These are phyloP conservation scores for Oldenlandia corymbosa DNA, from an alignment of 257 asterid genomes.

Conservation along the genomic window DNA sequence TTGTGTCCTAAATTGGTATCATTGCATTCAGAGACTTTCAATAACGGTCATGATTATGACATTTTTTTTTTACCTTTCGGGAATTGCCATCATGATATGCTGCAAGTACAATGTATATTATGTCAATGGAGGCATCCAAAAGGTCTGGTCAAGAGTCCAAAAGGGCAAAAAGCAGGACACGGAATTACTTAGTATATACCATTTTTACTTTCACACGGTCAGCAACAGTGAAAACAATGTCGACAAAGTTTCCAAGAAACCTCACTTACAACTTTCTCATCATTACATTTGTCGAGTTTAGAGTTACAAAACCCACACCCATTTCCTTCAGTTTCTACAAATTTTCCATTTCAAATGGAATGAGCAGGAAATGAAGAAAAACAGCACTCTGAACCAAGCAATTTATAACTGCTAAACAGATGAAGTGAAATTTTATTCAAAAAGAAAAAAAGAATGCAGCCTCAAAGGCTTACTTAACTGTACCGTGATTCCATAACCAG, in stretches of 20 bases:
- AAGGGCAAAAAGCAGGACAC: slow-evolving; percentile 3
- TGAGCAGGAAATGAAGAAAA: too few relatives aligned
- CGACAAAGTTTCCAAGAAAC: slow-evolving; percentile 2
- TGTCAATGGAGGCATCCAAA: slow-evolving; percentile 9
- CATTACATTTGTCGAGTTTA: too few relatives aligned
- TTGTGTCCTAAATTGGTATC: not conserved
- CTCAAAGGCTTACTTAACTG: too few relatives aligned
- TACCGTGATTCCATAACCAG: too few relatives aligned
- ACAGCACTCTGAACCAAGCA: too few relatives aligned
- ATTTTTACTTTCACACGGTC: not conserved
- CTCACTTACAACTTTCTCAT: too few relatives aligned
- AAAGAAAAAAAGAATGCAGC: too few relatives aligned
- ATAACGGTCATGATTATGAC: slow-evolving; percentile 16
- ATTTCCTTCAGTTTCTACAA: too few relatives aligned
- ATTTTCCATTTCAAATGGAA: too few relatives aligned
- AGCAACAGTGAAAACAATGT: not conserved
- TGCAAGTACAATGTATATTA: not conserved
- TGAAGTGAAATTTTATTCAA: not conserved
- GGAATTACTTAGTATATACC: not conserved
- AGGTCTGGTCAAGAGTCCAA: slow-evolving; percentile 6
- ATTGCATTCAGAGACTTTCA: not conserved
- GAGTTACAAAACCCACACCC: too few relatives aligned
- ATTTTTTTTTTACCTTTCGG: not conserved
- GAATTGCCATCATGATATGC: slow-evolving; percentile 2
- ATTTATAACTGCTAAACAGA: too few relatives aligned